These are phyloP conservation scores for Backusella luteola DNA, from an alignment of 192 early-diverging fungal genomes.

Conservation along the genomic window DNA sequence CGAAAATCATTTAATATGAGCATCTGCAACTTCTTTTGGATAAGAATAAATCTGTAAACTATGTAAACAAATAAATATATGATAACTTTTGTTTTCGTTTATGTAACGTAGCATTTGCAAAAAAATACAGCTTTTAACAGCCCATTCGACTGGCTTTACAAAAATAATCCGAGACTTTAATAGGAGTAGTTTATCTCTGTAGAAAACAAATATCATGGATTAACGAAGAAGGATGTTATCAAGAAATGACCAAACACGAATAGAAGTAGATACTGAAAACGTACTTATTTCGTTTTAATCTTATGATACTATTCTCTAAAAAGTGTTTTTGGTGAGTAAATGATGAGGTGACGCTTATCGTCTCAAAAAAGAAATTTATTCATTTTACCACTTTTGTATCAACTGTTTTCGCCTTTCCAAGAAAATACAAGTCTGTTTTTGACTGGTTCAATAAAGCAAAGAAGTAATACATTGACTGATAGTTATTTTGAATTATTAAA, in stretches of 20 bases:
- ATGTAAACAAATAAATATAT: neutral
- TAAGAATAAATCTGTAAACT: neutral
- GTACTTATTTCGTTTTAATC: neutral
- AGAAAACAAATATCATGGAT: neutral
- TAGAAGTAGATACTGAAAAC: neutral
- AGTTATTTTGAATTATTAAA: neutral
- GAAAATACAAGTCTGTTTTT: neutral
- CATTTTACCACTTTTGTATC: neutral
- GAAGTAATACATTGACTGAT: neutral
- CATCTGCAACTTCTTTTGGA: neutral
- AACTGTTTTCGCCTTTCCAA: neutral
- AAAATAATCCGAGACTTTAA: neutral
- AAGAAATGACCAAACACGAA: neutral
- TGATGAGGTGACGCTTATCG: neutral
- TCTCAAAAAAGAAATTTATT: neutral
- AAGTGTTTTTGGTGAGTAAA: neutral
- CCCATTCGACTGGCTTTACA: neutral
- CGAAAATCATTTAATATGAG: neutral
- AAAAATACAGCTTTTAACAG: neutral
- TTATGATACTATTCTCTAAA: neutral
- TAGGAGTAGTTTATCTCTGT: neutral
- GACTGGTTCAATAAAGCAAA: neutral
- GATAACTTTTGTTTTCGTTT: neutral
- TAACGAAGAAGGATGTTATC: neutral
- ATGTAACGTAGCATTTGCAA: neutral